Conservation (phyloP, 352 stramenopile genomes). For the Halophytophthora batemanensis region DNA sequence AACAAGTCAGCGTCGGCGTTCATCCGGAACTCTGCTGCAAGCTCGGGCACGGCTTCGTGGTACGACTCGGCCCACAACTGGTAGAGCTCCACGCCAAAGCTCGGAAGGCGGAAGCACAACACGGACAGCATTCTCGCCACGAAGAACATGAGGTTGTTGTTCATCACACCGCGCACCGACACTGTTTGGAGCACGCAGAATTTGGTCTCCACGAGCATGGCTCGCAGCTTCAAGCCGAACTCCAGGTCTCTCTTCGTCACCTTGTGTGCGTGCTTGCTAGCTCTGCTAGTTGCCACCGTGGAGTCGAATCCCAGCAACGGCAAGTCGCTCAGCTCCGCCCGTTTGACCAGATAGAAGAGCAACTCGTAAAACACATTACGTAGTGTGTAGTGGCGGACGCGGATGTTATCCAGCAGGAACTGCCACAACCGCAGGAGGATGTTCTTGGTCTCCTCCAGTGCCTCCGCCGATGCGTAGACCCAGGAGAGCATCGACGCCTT, state of each 20-base stretch:
- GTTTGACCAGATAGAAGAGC: conserved; percentile 88
- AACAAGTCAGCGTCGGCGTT: conserved; percentile 84
- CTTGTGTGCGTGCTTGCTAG: conserved; percentile 74
- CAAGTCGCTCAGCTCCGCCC: conserved; percentile 81
- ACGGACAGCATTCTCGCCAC: conserved; percentile 86
- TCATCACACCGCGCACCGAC: conserved; percentile 86
- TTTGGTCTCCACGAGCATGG: conserved; percentile 89
- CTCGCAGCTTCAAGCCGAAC: conserved; percentile 81
- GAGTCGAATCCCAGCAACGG: conserved; percentile 83
- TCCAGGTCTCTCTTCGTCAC: conserved; percentile 80
- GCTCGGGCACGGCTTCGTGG: conserved; percentile 66
- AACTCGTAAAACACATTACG: conserved; percentile 89
- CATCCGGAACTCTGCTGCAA: conserved; percentile 77
- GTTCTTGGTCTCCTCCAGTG: conserved; percentile 84
- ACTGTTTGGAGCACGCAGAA: conserved; percentile 87
- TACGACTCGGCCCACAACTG: conserved; percentile 88
- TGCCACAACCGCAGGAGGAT: conserved; percentile 85
- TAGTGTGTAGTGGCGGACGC: conserved; percentile 86
- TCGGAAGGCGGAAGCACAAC: conserved; percentile 81
- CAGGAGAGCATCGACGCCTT: conserved; percentile 89
- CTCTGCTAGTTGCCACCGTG: conserved; percentile 49
- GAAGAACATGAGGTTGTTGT: conserved; percentile 92
- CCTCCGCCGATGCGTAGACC: conserved; percentile 81
- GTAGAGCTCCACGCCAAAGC: conserved; percentile 86
- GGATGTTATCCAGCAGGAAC: conserved; percentile 88